Evolutionary conservation across 2,329 filamentous ascomycete genomes (phyloP).

Genomic region (Atkinsonella hypoxylon): DNA sequence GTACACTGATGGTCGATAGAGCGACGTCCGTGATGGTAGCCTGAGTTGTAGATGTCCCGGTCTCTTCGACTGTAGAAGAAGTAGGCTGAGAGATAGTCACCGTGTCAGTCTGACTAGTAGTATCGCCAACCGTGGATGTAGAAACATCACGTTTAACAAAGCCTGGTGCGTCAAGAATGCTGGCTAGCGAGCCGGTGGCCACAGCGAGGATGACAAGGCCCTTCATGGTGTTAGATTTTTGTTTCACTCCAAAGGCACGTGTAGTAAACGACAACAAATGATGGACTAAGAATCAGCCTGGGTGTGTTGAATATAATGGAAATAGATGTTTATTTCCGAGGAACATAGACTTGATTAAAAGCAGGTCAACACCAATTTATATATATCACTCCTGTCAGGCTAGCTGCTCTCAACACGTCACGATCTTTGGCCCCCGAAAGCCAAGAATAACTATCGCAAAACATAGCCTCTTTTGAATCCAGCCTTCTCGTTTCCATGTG

Average conservation of each 20-base stretch:
- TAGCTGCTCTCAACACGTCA: neutral
- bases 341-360: neutral
- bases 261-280: neutral
- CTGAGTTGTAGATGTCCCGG: neutral
- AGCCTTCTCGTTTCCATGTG: neutral
- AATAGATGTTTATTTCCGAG: too few species aligned
- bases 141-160: neutral
- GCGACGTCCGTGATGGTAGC: conserved; percentile 11
- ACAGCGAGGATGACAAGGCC: neutral
- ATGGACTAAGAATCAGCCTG: too few species aligned
- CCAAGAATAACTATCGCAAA: neutral
- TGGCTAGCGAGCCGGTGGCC: neutral
- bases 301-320: too few species aligned
- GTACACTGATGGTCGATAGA: neutral
- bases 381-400: neutral
- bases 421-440: neutral
- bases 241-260: too few species aligned
- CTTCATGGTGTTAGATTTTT: conserved; percentile 1
- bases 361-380: neutral
- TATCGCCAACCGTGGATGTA: neutral
- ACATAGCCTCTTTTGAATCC: neutral
- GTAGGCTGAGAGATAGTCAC: neutral
- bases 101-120: neutral
- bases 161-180: neutral
- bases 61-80: neutral